Evolutionary conservation across 1,284 basidiomycete genomes (phyloP).

Genomic region (Vanrija humicola): DNA sequence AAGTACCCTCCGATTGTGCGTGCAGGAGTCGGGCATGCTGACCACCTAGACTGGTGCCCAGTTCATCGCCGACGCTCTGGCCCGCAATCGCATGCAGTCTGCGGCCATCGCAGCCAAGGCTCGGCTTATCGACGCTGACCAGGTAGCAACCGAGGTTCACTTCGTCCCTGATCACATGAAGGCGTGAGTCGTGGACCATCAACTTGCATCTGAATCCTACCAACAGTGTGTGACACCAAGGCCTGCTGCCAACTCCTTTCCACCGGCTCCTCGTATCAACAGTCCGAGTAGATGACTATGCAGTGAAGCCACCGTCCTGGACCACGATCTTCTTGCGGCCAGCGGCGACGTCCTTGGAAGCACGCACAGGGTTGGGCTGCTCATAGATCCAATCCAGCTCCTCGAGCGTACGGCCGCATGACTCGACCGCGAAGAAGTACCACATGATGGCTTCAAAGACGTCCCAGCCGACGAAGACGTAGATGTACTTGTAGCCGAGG

Average conservation of each 20-base stretch:
- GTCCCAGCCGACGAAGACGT: constrained; percentile 45
- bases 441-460: constrained; percentile 39
- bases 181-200: background rate
- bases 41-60: constrained; percentile 25
- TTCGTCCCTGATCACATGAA: constrained; percentile 29
- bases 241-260: too few relatives aligned
- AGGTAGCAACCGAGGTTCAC: constrained; percentile 23
- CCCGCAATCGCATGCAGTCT: constrained; percentile 30
- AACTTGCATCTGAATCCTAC: too few relatives aligned
- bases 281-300: too few relatives aligned
- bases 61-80: constrained; percentile 32
- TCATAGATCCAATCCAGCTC: constrained; percentile 47
- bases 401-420: constrained; percentile 43
- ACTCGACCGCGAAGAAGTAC: constrained; percentile 49
- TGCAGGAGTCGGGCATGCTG: background rate
- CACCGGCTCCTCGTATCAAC: too few relatives aligned
- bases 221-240: too few relatives aligned
- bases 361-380: constrained; percentile 40
- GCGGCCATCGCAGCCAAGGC: constrained; percentile 25
- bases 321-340: too few relatives aligned
- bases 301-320: too few relatives aligned
- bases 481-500: constrained; percentile 45
- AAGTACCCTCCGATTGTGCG: constrained; percentile 33
- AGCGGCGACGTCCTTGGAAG: constrained; percentile 20
- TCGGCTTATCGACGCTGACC: constrained; percentile 12